Base-by-base conservation (phyloP, 108 stramenopile species). In the Fragilariopsis cylindrus region DNA sequence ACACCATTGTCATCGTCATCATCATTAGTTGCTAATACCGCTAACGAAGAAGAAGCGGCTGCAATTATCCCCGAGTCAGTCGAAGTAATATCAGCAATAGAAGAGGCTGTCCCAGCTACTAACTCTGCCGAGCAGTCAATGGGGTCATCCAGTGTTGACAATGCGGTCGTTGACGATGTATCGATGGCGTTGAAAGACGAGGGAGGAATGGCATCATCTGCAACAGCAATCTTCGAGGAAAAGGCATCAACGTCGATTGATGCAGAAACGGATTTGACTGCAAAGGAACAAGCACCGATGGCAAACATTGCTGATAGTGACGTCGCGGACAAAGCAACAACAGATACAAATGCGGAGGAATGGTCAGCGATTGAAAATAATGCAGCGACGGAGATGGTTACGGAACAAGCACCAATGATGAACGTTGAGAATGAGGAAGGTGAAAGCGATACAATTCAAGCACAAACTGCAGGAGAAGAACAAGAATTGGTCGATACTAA, bases 401-500 rank as follows among this genome's bases (percentile, higher is more conserved):
- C 21, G 1, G 21, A 30, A 30, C 21, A 30, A 46, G 45, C 41
- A 12, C 65, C 18, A 65, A n/a, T 30, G 11, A 46, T 13, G 47
- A 15, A 65, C 3, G 65, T 40, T 8, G 19, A 60, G 58, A 7
- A 60, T 11, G 58, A n/a, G 21, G 47, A 65, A 65, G 41, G 6
- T 5, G 65, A 65, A 48, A 40, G 4, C 13, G 65, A 46, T 16
- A 13, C 6, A 45, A 42, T 48, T 3, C 65, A 40, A 46, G 9
- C 11, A 5, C 41, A 45, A 65, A 18, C 65, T 4, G 13, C 44
- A 13, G 44, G 18, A n/a, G 65, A 65, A 45, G 65, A 65, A 65
- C 65, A 65, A 65, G 65, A 65, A 65, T 65, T 65, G 65, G 44
- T 45, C 15, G 65, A 46, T 11, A 45, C 65, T 0, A 45, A 19